Percentiles rank a stretch among this genome's conserved stretches.
phyloP scores from a whole-genome alignment of 2,329 filamentous ascomycete genomes.

The Colletotrichum orbiculare region DNA sequence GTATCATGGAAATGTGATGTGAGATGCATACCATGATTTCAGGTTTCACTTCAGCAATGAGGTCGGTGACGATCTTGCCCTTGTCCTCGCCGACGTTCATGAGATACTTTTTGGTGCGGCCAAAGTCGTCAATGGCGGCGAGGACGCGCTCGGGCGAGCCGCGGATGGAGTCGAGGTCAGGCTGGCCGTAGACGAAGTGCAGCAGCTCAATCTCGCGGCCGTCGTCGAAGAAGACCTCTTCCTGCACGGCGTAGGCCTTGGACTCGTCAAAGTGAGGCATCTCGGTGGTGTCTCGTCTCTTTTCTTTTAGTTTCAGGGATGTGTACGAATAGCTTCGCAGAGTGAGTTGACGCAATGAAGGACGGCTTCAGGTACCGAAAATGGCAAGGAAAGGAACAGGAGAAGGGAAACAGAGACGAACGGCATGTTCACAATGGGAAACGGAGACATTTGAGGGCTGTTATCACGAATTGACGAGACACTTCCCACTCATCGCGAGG shows the following conservation, averaged over 20 bases:
- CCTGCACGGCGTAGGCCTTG: conserved; percentile 55
- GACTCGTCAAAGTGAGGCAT: conserved; percentile 47
- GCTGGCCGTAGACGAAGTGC: conserved; percentile 73
- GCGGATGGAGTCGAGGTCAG: conserved; percentile 71
- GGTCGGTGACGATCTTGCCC: conserved; percentile 74
- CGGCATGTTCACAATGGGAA: not conserved
- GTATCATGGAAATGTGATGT: too few relatives aligned
- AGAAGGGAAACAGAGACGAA: not conserved
- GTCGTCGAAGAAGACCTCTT: conserved; percentile 68
- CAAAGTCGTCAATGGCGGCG: conserved; percentile 75
- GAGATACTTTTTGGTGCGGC: conserved; percentile 72
- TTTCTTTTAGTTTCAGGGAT: too few relatives aligned
- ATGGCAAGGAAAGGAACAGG: not conserved
- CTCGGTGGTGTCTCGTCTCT: not conserved
- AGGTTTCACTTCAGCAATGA: conserved; percentile 76
- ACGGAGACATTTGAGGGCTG: not conserved
- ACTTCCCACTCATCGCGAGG: conserved; percentile 7
- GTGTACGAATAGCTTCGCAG: too few relatives aligned
- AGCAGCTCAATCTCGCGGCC: conserved; percentile 80
- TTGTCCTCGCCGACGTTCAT: conserved; percentile 86
- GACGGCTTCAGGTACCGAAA: not conserved
- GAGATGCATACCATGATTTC: conserved; percentile 65
- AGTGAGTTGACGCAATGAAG: too few relatives aligned
- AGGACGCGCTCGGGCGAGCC: conserved; percentile 73
- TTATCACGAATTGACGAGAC: conserved; percentile 37